These are phyloP conservation scores for Podospora conica DNA, from an alignment of 495 filamentous ascomycete species.

Conservation along the genomic window DNA sequence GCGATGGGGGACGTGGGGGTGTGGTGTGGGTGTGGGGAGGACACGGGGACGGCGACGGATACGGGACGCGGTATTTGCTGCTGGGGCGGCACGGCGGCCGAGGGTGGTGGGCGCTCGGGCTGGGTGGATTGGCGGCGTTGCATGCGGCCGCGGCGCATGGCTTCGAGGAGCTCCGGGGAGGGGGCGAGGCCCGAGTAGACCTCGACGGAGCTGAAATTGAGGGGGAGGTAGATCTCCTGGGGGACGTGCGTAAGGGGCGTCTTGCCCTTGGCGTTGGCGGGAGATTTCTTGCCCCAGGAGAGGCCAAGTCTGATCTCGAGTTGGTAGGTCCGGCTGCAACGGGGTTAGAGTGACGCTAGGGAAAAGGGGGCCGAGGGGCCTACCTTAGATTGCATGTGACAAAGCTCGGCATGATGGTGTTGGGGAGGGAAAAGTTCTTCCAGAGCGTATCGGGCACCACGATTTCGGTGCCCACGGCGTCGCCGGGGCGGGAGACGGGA, in stretches of 20 bases:
- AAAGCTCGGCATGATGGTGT: slow-evolving; percentile 79
- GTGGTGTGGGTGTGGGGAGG: slow-evolving; percentile 4
- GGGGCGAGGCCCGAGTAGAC: slow-evolving; percentile 91
- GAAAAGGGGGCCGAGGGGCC: background rate
- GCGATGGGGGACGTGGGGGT: background rate
- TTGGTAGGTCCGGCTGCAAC: slow-evolving; percentile 59
- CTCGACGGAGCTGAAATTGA: slow-evolving; percentile 64
- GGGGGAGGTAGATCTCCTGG: slow-evolving; percentile 65
- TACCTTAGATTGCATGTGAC: slow-evolving; percentile 75
- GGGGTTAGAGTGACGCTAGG: background rate
- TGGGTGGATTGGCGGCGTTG: slow-evolving; percentile 8
- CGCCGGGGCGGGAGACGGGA: slow-evolving; percentile 51
- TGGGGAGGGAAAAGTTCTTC: slow-evolving; percentile 64
- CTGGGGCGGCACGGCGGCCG: slow-evolving; percentile 21
- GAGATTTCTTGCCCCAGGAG: slow-evolving; percentile 39
- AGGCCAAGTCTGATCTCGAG: slow-evolving; percentile 77
- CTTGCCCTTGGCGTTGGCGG: slow-evolving; percentile 11
- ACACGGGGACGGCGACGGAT: background rate
- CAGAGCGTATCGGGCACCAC: slow-evolving; percentile 62
- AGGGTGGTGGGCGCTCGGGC: slow-evolving; percentile 5
- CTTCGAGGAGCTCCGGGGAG: slow-evolving; percentile 65
- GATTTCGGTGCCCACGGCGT: slow-evolving; percentile 58
- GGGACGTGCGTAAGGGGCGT: slow-evolving; percentile 37
- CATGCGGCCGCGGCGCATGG: slow-evolving; percentile 44
- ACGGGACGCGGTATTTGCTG: slow-evolving; percentile 20